Evolutionary conservation across 441 rosid genomes (phyloP), one percentile per base, ranked within the genome.

Genomic region (Eutrema salsugineum): DNA sequence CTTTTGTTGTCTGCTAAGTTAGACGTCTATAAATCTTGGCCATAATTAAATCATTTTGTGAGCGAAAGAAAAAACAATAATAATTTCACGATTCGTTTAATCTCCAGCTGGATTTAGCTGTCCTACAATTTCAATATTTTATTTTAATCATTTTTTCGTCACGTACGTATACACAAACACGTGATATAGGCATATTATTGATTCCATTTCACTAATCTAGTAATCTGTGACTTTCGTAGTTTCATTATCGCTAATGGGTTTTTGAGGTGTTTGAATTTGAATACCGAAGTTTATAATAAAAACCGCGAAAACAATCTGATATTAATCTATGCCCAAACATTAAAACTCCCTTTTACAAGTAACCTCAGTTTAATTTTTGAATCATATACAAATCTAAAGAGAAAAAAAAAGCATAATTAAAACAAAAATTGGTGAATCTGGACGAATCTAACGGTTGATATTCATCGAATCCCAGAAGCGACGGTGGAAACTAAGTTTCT

Each of bases 101-200:
- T 58, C 72, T 80, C 79, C 86, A 84, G 91, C 88, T 88, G 93
- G 77, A 42, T 28, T 78, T 55, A 72, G 83, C 79, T 84, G 75
- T 72, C 79, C 54, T 46, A 38, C 62, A 62, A 43, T 53, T 69
- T 74, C 33, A 43, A 44, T 60, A 33, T 54, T 66, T 62, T 14
- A 0, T 19, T 0, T 54, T 17, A 28, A 4, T 46, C 12, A 35
- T 14, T 4, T 8, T 47, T 16, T 32, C 30, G 22, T 42, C 78
- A 75, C 70, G 75, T 55, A 75, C 75, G 75, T 55, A 54, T 46
- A 69, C 59, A 62, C 42, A 39, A 38, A 69, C 74, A 75, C 70
- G 74, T 75, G 75, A 75, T 74, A 40, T 66, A n/a, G 28, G 35
- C 66, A 57, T 36, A 66, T 66, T 66, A 47, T 65, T 73, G 15